Evolutionary conservation across 2,329 filamentous ascomycete genomes (phyloP).

Genomic region (Albifimbria verrucaria): DNA sequence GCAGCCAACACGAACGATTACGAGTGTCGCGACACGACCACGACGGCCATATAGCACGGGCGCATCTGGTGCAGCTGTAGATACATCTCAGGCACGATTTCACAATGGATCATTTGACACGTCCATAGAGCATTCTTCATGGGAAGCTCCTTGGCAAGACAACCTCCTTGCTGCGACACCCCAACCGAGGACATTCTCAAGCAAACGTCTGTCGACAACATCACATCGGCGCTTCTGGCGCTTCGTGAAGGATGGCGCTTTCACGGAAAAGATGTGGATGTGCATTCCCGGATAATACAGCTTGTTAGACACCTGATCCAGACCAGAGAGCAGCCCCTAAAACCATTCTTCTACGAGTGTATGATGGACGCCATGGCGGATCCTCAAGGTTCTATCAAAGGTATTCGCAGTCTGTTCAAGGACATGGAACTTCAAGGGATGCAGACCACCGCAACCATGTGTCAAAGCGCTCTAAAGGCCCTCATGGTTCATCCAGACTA

Average conservation of each 20-base stretch:
- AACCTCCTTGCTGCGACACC: constrained; percentile 14
- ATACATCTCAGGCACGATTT: too few relatives aligned
- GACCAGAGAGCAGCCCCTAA: constrained; percentile 51
- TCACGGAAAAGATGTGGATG: constrained; percentile 15
- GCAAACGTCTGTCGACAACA: constrained; percentile 16
- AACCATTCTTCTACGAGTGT: constrained; percentile 65
- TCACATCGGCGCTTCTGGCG: constrained; percentile 22
- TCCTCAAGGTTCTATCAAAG: constrained; percentile 62
- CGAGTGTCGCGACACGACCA: background rate
- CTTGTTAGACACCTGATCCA: constrained; percentile 58
- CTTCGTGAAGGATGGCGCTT: constrained; percentile 17
- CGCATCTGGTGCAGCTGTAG: background rate
- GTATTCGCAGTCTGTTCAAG: constrained; percentile 60
- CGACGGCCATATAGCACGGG: background rate
- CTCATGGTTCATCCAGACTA: constrained; percentile 86
- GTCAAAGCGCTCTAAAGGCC: constrained; percentile 68
- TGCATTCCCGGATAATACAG: constrained; percentile 25
- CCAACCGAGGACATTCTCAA: constrained; percentile 15
- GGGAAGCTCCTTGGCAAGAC: constrained; percentile 9
- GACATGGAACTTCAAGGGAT: constrained; percentile 68
- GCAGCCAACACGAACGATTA: background rate
- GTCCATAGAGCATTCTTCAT: too few relatives aligned
- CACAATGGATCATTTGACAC: too few relatives aligned
- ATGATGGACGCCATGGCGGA: constrained; percentile 71
- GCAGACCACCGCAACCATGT: constrained; percentile 61